phyloP scores from a whole-genome alignment of 129 eudicot genomes.

The Chrysanthemum makinoi region DNA sequence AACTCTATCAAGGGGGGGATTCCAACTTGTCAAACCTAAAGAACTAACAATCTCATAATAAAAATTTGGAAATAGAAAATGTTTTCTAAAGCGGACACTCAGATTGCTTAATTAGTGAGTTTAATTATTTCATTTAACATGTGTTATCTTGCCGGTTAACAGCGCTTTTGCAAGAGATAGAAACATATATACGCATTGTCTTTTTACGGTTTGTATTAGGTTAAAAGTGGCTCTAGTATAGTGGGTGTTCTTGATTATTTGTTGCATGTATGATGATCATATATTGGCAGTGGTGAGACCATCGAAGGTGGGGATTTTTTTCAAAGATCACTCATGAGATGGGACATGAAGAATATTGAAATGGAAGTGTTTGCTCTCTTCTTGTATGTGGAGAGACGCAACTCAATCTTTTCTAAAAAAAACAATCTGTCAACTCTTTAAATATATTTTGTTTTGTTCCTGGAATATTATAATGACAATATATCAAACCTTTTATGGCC shows the following conservation, averaged over 20 bases:
- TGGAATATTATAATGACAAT: slow-evolving; percentile 24
- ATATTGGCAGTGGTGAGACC: slow-evolving; percentile 31
- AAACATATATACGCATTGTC: not conserved
- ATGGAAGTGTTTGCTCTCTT: slow-evolving; percentile 29
- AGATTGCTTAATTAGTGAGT: no score
- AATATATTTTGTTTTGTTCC: slow-evolving; percentile 21
- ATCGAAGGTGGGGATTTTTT: slow-evolving; percentile 33
- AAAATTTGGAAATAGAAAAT: no score
- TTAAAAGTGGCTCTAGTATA: slow-evolving; percentile 14
- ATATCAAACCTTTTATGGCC: slow-evolving; percentile 15
- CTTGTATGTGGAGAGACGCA: slow-evolving; percentile 49
- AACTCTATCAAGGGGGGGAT: no score
- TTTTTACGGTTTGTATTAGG: not conserved
- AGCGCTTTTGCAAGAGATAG: no score
- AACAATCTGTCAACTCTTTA: slow-evolving; percentile 50
- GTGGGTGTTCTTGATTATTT: slow-evolving; percentile 25
- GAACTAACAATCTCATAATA: no score
- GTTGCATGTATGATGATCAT: slow-evolving; percentile 32
- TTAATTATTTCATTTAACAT: no score
- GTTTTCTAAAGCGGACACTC: no score
- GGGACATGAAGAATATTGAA: slow-evolving; percentile 64
- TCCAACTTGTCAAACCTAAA: no score
- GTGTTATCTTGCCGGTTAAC: no score
- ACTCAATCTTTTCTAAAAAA: slow-evolving; percentile 52
- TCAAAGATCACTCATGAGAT: slow-evolving; percentile 38